Evolutionary conservation across 306 rosid genomes (phyloP), one percentile per base, ranked within the genome.

Genomic region (Dalbergia oliveri): DNA sequence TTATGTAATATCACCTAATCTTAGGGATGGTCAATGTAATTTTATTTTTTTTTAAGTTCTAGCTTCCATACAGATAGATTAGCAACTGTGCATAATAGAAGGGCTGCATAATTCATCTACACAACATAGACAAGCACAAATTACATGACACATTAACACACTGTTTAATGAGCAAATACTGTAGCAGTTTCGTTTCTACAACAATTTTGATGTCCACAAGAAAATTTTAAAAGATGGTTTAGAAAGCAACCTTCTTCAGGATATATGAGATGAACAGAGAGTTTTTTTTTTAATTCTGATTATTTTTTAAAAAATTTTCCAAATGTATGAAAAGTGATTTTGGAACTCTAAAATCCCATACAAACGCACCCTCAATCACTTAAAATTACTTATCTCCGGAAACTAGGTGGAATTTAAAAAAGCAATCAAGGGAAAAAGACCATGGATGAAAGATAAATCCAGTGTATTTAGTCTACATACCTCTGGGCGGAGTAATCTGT

Each of bases 401-500:
- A 60, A 49, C 77, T 59, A 35, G 33, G 34, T 63, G 31, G 45
- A 34, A 18, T 44, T 6, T 44, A 57, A 57, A 49, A 9, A 62
- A 37, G n/a, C 26, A 49, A 13, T 6, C 13, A 44, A 6, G 14
- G 31, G 21, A 43, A 61, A 70, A 19, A 31, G 56, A 33, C 50
- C 43, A 49, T 3, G 50, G 14, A 79, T 41, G 34, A 16, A 75
- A 64, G 19, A 39, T 44, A 18, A 49, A 77, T 72, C 19, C n/a
- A 14, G 39, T 35, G 26, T 66, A 54, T 50, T 31, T n/a, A 51
- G 11, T 69, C 59, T 61, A 67, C 44, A 51, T 90, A 95, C 99
- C 98, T 95, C 99, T 34, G 98, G 98, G 81, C 98, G 97, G 79
- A 95, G 98, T 80, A 95, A 33, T 83, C 99, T 91, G 79, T 95